Evolutionary conservation across 257 asterid species (phyloP), one percentile per base, ranked within the genome.

Genomic region (Striga asiatica): DNA sequence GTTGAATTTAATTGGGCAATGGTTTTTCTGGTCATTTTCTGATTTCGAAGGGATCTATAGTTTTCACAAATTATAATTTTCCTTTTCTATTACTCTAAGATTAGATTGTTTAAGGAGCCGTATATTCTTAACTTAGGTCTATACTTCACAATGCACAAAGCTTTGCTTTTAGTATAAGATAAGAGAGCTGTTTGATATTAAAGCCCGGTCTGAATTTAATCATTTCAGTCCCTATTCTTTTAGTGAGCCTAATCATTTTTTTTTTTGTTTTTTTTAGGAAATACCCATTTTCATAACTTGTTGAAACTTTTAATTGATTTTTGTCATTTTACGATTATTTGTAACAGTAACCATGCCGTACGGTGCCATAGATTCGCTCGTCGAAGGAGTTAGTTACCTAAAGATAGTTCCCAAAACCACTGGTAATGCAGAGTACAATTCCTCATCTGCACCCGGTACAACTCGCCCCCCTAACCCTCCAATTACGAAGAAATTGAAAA

Each of bases 401-500:
- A 73, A 80, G 16, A 68, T 74, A 71, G 73, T 62, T 47, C 74
- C 78, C 67, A 66, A 28, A 61, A 64, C 83, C 2, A 51, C 61
- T 56, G 49, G 60, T 17, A 64, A 71, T 29, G 56, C 55, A 22
- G 81, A 75, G 37, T 68, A 38, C 39, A 74, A 32, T 54, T 55
- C 68, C 6, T 32, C 67, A 38, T 71, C 74, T 34, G 66, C 52
- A 17, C 74, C 75, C 23, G 70, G 82, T 24, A 62, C 58, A 12
- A 72, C 71, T 46, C 82, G 74, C 29, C 84, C 83, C 1, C 82
- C 83, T n/a, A 81, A 71, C 66, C 83, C 71, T 60, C 75, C 76
- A 12, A 69, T 78, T 4, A 65, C 71, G 12, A 76, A 71, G 50
- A 83, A 68, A 6, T 45, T 58, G 8, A 53, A 62, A 71, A 55